These are phyloP conservation scores for Taxillus chinensis DNA, from an alignment of 164 flowering plant species.

Conservation along the genomic window DNA sequence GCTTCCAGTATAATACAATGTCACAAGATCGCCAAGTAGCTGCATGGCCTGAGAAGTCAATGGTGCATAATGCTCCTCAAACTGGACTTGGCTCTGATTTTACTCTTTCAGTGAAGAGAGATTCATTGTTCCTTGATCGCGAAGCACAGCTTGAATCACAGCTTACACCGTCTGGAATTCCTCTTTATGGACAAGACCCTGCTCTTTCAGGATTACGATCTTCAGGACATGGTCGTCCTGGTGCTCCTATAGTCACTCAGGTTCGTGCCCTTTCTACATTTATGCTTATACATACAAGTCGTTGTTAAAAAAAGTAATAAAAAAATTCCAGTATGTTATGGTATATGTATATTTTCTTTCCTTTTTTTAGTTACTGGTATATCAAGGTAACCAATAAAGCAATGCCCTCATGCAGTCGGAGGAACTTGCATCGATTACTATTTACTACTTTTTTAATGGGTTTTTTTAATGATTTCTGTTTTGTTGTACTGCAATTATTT, in stretches of 20 bases:
- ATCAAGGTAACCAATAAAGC: too few relatives aligned
- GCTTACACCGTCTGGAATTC: slow-evolving; percentile 31
- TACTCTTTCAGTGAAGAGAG: slow-evolving; percentile 46
- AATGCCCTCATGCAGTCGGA: too few relatives aligned
- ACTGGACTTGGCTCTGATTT: slow-evolving; percentile 35
- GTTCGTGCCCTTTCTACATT: slow-evolving; percentile 18
- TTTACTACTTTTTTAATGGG: too few relatives aligned
- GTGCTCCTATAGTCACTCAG: slow-evolving; percentile 80
- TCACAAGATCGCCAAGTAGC: slow-evolving; percentile 52
- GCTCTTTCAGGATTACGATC: slow-evolving; percentile 41
- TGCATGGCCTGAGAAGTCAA: slow-evolving; percentile 40
- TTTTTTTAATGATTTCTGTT: too few relatives aligned
- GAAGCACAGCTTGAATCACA: slow-evolving; percentile 53
- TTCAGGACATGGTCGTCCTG: slow-evolving; percentile 42
- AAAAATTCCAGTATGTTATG: too few relatives aligned
- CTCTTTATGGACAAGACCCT: slow-evolving; percentile 64
- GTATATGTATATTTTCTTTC: too few relatives aligned
- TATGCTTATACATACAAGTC: too few relatives aligned
- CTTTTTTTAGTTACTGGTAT: too few relatives aligned
- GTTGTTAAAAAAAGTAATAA: too few relatives aligned
- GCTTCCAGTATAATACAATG: slow-evolving; percentile 36
- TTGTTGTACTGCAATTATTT: too few relatives aligned
- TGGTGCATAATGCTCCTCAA: slow-evolving; percentile 31
- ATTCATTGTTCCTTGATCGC: slow-evolving; percentile 46
- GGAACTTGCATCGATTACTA: too few relatives aligned